These are phyloP conservation scores for Geranium rotundifolium DNA, from an alignment of 345 rosid species.

Conservation along the genomic window DNA sequence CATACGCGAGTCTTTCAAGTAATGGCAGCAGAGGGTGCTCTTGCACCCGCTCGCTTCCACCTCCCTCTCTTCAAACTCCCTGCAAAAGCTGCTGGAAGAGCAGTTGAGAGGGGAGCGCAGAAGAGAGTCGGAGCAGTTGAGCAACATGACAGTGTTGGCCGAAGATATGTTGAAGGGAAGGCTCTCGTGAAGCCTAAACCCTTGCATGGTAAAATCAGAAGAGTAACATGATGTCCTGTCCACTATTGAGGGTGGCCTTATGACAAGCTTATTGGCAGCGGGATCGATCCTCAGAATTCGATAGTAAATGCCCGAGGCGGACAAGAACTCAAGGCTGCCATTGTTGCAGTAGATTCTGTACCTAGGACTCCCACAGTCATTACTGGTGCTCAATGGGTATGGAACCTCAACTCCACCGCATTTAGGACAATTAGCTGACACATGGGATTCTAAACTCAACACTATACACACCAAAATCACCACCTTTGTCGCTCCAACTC, in stretches of 20 bases:
- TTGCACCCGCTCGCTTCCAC: constrained; percentile 25
- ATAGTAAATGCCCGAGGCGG: constrained; percentile 26
- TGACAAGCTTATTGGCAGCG: constrained; percentile 20
- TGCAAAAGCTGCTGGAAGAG: constrained; percentile 37
- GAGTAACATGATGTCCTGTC: constrained; percentile 30
- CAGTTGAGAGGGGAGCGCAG: constrained; percentile 44
- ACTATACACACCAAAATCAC: constrained; percentile 7
- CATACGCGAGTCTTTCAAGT: constrained; percentile 48
- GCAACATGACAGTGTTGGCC: constrained; percentile 44
- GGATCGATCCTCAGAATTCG: constrained; percentile 37
- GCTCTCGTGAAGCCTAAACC: constrained; percentile 32
- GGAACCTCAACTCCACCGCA: constrained; percentile 44
- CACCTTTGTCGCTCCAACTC: constrained; percentile 10
- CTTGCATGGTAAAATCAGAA: constrained; percentile 37
- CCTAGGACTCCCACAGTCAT: constrained; percentile 39
- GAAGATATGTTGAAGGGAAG: constrained; percentile 49
- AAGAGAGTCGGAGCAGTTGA: constrained; percentile 36
- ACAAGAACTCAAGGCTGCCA: constrained; percentile 25
- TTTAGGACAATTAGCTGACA: constrained; percentile 32
- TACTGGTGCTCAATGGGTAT: constrained; percentile 42
- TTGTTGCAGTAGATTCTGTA: constrained; percentile 37
- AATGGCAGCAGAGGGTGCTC: constrained; percentile 51
- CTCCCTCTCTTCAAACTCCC: constrained; percentile 27
- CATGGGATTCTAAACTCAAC: constrained; percentile 17
- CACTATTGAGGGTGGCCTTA: constrained; percentile 30